These are phyloP conservation scores for Fusarium dlaminii DNA, from an alignment of 2,329 filamentous ascomycete species.

Conservation along the genomic window DNA sequence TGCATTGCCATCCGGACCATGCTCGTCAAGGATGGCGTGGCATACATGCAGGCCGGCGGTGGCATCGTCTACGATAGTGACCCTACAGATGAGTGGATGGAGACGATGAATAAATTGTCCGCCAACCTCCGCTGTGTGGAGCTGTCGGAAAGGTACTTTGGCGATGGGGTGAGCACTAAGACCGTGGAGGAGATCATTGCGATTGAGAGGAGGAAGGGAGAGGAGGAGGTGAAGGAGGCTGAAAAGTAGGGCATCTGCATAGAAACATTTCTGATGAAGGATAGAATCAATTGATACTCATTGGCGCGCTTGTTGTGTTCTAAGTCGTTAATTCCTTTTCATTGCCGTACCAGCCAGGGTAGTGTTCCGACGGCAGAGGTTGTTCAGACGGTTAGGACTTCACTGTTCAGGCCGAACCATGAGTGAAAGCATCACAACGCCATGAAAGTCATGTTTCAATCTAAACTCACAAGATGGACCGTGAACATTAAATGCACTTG, in stretches of 20 bases:
- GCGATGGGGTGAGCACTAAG: slow-evolving; percentile 38
- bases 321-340: background rate
- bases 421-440: too few species aligned
- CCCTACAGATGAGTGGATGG: slow-evolving; percentile 92
- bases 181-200: slow-evolving; percentile 43
- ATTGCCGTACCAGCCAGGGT: background rate
- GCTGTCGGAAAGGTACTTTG: slow-evolving; percentile 41
- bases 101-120: slow-evolving; percentile 91
- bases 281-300: background rate
- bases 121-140: slow-evolving; percentile 44
- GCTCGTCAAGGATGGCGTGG: slow-evolving; percentile 89
- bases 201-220: slow-evolving; percentile 40
- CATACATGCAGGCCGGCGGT: slow-evolving; percentile 89
- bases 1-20: slow-evolving; percentile 87
- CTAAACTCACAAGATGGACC: background rate
- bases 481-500: background rate
- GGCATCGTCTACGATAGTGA: slow-evolving; percentile 97
- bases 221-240: slow-evolving; percentile 38
- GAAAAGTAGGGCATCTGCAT: background rate
- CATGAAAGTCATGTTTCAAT: background rate
- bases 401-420: background rate
- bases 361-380: background rate
- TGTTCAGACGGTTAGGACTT: background rate
- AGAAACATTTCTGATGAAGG: background rate
- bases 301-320: background rate